Evolutionary conservation across 1,284 basidiomycete genomes (phyloP).

Genomic region (Volvariella volvacea): DNA sequence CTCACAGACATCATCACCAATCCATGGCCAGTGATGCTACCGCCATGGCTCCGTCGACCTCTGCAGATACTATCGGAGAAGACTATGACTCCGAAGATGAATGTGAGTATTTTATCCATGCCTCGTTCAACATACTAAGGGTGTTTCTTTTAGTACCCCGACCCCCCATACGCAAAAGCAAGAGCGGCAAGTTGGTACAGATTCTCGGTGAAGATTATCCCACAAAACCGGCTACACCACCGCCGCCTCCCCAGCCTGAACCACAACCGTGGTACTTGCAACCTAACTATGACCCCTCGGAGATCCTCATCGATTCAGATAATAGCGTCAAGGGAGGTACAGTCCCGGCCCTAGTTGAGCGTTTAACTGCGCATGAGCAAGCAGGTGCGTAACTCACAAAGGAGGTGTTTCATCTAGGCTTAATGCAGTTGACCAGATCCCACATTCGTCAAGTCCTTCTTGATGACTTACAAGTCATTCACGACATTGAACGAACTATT

Average conservation of each 20-base stretch:
- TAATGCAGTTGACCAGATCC: slow-evolving; percentile 46
- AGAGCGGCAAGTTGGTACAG: slow-evolving; percentile 55
- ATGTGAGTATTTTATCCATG: slow-evolving; percentile 18
- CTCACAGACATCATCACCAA: too few species aligned
- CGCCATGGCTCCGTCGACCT: too few species aligned
- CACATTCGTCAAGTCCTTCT: slow-evolving; percentile 86
- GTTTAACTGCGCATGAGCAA: slow-evolving; percentile 86
- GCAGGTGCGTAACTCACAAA: slow-evolving; percentile 45
- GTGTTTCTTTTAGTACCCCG: slow-evolving; percentile 7
- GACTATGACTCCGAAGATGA: slow-evolving; percentile 29
- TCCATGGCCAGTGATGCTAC: too few species aligned
- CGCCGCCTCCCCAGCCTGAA: slow-evolving; percentile 19
- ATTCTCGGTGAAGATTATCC: slow-evolving; percentile 70
- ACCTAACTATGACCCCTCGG: slow-evolving; percentile 71
- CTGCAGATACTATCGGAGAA: slow-evolving; percentile 11
- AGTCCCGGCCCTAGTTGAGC: slow-evolving; percentile 78
- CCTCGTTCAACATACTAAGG: too few species aligned
- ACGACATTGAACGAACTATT: slow-evolving; percentile 83
- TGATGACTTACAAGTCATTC: slow-evolving; percentile 97
- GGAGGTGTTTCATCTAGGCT: background rate
- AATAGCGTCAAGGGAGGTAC: slow-evolving; percentile 85
- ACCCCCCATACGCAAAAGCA: background rate
- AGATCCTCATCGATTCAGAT: slow-evolving; percentile 83
- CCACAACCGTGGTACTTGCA: slow-evolving; percentile 82
- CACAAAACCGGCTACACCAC: slow-evolving; percentile 36